phyloP scores from a whole-genome alignment of 2,329 filamentous ascomycete species.

The Paecilomyces sp. region DNA sequence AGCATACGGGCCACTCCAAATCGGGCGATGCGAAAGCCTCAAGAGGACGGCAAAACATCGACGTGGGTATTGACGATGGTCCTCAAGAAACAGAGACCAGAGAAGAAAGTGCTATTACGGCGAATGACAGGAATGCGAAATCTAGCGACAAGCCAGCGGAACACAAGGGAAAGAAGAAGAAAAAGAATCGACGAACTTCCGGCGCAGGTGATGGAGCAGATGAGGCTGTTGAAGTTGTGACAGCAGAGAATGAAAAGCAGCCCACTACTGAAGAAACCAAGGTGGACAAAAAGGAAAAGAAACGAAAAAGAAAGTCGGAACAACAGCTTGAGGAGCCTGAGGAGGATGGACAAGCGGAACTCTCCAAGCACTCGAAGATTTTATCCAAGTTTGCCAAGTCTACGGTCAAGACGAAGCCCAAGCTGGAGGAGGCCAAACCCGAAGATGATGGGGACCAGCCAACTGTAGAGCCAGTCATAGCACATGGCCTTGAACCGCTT shows the following conservation, averaged over 20 bases:
- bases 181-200: constrained; percentile 26
- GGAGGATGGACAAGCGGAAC: constrained; percentile 14
- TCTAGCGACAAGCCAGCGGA: constrained; percentile 13
- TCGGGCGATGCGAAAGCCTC: constrained; percentile 22
- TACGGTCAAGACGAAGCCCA: constrained; percentile 10
- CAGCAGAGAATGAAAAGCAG: constrained; percentile 7
- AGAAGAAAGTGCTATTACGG: constrained; percentile 22
- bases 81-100: constrained; percentile 21
- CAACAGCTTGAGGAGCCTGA: constrained; percentile 13
- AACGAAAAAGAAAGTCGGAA: constrained; percentile 9
- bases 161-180: constrained; percentile 28
- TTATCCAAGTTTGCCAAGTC: constrained; percentile 35
- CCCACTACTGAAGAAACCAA: constrained; percentile 4
- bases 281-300: constrained; percentile 12
- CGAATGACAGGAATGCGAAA: constrained; percentile 17
- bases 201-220: constrained; percentile 4
- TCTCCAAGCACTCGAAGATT: constrained; percentile 27
- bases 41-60: constrained; percentile 18
- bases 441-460: constrained; percentile 5
- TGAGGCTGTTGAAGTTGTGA: constrained; percentile 18
- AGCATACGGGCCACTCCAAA: constrained; percentile 6
- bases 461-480: constrained; percentile 23
- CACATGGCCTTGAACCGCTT: constrained; percentile 64
- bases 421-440: constrained; percentile 8
- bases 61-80: constrained; percentile 16